Base-by-base conservation (phyloP, 2,329 filamentous ascomycete species). In the Penicillium sp. region DNA sequence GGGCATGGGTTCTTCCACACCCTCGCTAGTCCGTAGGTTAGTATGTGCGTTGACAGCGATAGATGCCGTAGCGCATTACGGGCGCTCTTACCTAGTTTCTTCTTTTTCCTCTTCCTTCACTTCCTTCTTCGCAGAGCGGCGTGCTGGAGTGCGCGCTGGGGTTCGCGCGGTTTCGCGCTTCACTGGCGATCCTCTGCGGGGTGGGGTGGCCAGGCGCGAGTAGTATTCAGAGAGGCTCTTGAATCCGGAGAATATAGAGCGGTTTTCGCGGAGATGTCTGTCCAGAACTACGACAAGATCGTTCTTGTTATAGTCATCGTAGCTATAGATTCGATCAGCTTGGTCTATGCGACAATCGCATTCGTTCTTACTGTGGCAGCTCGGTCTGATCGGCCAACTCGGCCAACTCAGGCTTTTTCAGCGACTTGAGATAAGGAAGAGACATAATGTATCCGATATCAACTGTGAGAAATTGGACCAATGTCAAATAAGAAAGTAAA, bases 391-490 rank as follows among this genome's bases (percentile, higher is more conserved):
- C 83, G 56, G 90, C 90, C 59, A 95, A 80, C 60, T 89, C 87
- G 65, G 85, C 74, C 54, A 96, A 83, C 61, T 93, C 90, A 65
- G 80, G 81, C 81, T 96, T 96, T 79, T 89, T 87, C 82, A 94
- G 89, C 72, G 83, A 82, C 74, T 86, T 83, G 71, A 96, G 81
- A 85, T 89, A 96, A 65, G 85, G 84, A 69, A 87, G 85, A 65
- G 77, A 85, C 86, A 89, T 89, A 65, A 71, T 82, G 65, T 32
- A 46, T 48, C 45, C 9, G 41, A 54, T 56, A 52, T 13, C 25
- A 38, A 39, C 52, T 29, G 16, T 29, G 29, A 10, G 37, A 42
- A 49, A 48, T 52, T 57, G 31, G 54, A 57, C 38, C 39, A 54
- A 59, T 58, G 37, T 48, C 47, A 60, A 60, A 60, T 58, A 50